phyloP scores from a whole-genome alignment of 1,139 yeast species.

The Blastobotrys serpentis region DNA sequence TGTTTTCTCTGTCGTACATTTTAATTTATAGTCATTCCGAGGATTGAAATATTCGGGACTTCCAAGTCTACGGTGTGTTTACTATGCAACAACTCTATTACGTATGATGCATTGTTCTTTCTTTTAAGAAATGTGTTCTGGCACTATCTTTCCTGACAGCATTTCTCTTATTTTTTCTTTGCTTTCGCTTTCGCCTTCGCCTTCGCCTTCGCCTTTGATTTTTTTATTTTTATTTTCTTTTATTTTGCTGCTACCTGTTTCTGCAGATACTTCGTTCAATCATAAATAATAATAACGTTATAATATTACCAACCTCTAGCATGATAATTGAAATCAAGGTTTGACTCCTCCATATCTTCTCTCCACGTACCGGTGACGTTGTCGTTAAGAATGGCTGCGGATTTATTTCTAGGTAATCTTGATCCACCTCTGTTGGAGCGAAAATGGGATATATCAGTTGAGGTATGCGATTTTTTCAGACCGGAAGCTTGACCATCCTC shows the following conservation, averaged over 20 bases:
- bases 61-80: too few species aligned
- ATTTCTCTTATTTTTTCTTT: too few species aligned
- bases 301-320: conserved; percentile 43
- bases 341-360: conserved; percentile 36
- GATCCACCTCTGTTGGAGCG: neutral
- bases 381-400: conserved; percentile 16
- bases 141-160: too few species aligned
- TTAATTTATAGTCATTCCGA: too few species aligned
- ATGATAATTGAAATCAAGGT: conserved; percentile 40
- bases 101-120: too few species aligned
- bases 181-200: too few species aligned
- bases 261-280: neutral
- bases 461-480: conserved; percentile 25
- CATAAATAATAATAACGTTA: neutral
- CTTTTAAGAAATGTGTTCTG: too few species aligned
- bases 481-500: neutral
- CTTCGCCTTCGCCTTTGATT: too few species aligned
- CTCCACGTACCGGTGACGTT: conserved; percentile 30
- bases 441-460: conserved; percentile 27
- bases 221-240: too few species aligned
- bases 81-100: too few species aligned
- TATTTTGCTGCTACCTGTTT: too few species aligned
- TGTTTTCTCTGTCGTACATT: neutral
- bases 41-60: too few species aligned
- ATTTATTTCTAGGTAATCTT: conserved; percentile 12